Base-by-base conservation (phyloP, 495 filamentous ascomycete species). In the Thozetella sp. region DNA sequence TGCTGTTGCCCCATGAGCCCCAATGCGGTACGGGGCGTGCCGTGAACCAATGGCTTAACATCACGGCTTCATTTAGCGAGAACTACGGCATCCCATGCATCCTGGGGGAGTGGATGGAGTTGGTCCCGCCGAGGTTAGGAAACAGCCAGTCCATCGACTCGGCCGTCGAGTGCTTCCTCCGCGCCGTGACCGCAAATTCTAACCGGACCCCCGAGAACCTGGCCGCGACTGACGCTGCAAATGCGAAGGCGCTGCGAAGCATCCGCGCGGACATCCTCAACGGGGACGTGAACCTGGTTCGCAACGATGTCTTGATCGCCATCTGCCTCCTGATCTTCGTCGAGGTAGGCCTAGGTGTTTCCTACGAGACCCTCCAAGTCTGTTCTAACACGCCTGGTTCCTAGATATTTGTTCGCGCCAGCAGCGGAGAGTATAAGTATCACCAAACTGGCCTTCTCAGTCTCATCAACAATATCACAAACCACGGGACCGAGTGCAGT, bases 51-150 rank as follows among this genome's bases (percentile, higher is more conserved):
- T 48, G 43, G 43, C 12, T 20, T 4, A 48, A 48, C n/a, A 11
- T 48, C 43, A 48, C 10, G 11, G 3, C 12, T 10, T 11, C 43
- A 10, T 48, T 48, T 19, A n/a, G 9, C 43, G 43, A 48, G n/a
- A 48, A 20, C 43, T 48, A 48, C 43, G 43, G 43, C 10, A 11
- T 48, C 11, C n/a, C 9, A n/a, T 13, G 10, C n/a, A 19, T 11
- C n/a, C 43, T 48, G 43, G 43, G 43, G 43, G 43, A 48, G n/a
- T 48, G 43, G 43, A 48, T 48, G 43, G 43, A 13, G 43, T n/a
- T 48, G 43, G 43, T 48, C 9, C 43, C 43, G 10, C 4, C 9
- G 6, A 9, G 43, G 43, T n/a, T 48, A 19, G 43, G 43, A 3
- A 48, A 48, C n/a, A 48, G 43, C n/a, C 43, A 20, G n/a, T 48